Base-by-base conservation (phyloP, 345 rosid species). In the Salix purpurea region DNA sequence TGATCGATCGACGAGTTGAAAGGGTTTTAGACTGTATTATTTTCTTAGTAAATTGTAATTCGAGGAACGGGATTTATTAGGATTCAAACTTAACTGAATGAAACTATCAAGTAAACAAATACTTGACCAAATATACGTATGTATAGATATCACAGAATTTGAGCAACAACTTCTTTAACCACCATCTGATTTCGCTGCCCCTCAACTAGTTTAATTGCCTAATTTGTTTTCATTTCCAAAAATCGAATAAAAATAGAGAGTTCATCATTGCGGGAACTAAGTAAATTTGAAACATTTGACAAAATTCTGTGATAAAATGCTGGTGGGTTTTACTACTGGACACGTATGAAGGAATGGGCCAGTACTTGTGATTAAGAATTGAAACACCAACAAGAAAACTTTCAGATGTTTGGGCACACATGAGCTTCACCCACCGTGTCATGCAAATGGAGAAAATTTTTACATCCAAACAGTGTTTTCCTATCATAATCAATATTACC, bases 391-490 rank as follows among this genome's bases (percentile, higher is more conserved):
- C 30, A 69, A 68, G 64, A 50, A 58, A 69, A n/a, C 2, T 73
- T 46, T 67, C 69, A 78, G 72, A 67, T 72, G 73, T 78, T 67
- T 34, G 81, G 65, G 52, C 81, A 78, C 11, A 68, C 74, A 73
- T 69, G 64, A 70, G 24, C 68, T 66, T 10, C 15, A 26, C 46
- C 77, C 34, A 73, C 54, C 70, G 50, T 48, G 64, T 69, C 77
- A 78, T 60, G 46, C 73, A 60, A 73, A 58, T 58, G 28, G 64
- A 23, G 23, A 46, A 46, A 14, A 14, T 6, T 23, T n/a, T n/a
- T 23, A 58, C 23, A n/a, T 10, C 10, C 64, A 58, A 12, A 9
- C 0, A 58, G 11, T 78, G 77, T 69, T 56, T 60, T 67, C 26
- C 54, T 73, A 78, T 46, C 77, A 68, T 78, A 68, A 46, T 62